A percentile compares a stretch with the other conserved stretches of the same genome.
phyloP scores from a whole-genome alignment of 495 filamentous ascomycete genomes.

The Annulohypoxylon stygium region DNA sequence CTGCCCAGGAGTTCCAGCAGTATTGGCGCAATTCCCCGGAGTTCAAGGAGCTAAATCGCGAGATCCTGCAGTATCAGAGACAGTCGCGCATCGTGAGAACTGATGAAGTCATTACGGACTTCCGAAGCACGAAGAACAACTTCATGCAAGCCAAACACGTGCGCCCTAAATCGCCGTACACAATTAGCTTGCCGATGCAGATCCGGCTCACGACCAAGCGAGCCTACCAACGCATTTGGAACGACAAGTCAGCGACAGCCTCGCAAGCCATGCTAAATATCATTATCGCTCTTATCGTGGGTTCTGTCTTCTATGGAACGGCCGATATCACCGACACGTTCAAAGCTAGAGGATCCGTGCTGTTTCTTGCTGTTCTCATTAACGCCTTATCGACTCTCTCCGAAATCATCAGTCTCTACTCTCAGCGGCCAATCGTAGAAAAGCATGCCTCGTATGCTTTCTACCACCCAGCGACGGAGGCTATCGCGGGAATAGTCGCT shows the following conservation, averaged over 20 bases:
- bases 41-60: constrained; percentile 12
- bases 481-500: constrained; percentile 12
- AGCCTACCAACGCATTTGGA: constrained; percentile 14
- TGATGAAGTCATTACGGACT: constrained; percentile 4
- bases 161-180: constrained; percentile 12
- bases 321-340: neutral
- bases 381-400: constrained; percentile 9
- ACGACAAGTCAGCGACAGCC: constrained; percentile 11
- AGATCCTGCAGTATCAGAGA: constrained; percentile 9
- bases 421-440: constrained; percentile 18
- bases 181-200: constrained; percentile 15
- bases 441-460: constrained; percentile 19
- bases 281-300: constrained; percentile 5
- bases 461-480: constrained; percentile 12
- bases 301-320: constrained; percentile 6
- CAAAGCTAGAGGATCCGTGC: constrained; percentile 6
- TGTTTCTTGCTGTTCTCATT: constrained; percentile 17
- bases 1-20: constrained; percentile 12
- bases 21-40: constrained; percentile 16
- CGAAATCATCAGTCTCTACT: constrained; percentile 14
- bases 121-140: constrained; percentile 9
- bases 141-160: constrained; percentile 20
- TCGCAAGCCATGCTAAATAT: constrained; percentile 3
- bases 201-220: constrained; percentile 8
- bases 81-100: constrained; percentile 15